Evolutionary conservation across 345 rosid genomes (phyloP).

Genomic region (Ricinus communis): DNA sequence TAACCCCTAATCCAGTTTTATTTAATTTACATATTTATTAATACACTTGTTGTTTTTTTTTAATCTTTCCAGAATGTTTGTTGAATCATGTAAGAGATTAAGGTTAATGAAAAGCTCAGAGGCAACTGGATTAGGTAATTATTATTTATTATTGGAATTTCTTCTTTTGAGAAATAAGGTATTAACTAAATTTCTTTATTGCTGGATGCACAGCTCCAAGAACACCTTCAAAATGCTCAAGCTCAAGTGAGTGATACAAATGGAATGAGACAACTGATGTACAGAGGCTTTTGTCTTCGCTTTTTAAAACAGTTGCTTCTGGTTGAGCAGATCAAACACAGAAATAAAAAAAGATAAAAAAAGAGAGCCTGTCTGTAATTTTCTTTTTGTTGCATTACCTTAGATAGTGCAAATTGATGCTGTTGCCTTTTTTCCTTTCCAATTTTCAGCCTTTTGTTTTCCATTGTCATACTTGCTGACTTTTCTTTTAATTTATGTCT

Average conservation of each 20-base stretch:
- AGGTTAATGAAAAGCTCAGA: slow-evolving; percentile 65
- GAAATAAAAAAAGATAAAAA: slow-evolving; percentile 9
- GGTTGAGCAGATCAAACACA: neutral
- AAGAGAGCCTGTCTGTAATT: slow-evolving; percentile 13
- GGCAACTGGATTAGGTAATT: slow-evolving; percentile 43
- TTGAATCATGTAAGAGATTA: slow-evolving; percentile 62
- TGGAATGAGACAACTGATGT: slow-evolving; percentile 11
- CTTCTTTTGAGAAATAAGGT: neutral
- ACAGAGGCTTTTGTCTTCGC: slow-evolving; percentile 28
- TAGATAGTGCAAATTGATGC: slow-evolving; percentile 8
- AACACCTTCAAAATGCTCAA: slow-evolving; percentile 35
- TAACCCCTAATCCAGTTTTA: neutral
- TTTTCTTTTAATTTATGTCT: neutral
- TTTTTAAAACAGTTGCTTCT: neutral
- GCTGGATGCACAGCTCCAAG: slow-evolving; percentile 33
- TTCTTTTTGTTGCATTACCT: neutral
- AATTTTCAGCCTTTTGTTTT: neutral
- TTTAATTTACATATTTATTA: neutral
- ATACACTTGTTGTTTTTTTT: neutral
- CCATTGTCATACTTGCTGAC: neutral
- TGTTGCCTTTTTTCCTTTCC: slow-evolving; percentile 7
- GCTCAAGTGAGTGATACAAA: slow-evolving; percentile 23
- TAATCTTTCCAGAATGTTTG: slow-evolving; percentile 59
- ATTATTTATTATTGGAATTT: neutral
- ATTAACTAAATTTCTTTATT: no score